Percentiles rank a stretch among this genome's conserved stretches.
Conservation (phyloP, 2,329 filamentous ascomycete species). For the Pleurostoma richardsiae region DNA sequence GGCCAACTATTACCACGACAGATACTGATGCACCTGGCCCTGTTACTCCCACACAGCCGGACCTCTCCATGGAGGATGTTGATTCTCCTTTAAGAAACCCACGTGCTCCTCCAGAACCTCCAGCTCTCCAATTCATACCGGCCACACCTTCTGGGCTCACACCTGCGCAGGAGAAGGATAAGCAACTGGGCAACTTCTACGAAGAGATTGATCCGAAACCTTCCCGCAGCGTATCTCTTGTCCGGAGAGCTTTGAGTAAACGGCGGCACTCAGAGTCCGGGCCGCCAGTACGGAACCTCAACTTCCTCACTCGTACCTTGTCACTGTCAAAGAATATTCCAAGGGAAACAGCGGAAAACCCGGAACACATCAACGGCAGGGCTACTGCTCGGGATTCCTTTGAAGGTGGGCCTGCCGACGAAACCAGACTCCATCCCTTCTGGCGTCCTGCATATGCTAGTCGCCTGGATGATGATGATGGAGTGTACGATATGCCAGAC, state of each 20-base stretch:
- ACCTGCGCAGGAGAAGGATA: slow-evolving; percentile 46
- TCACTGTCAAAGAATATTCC: slow-evolving; percentile 42
- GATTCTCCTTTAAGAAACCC: slow-evolving; percentile 61
- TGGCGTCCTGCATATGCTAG: slow-evolving; percentile 52
- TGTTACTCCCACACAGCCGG: slow-evolving; percentile 47
- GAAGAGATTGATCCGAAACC: slow-evolving; percentile 41
- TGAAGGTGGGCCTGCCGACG: slow-evolving; percentile 43
- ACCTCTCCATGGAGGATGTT: slow-evolving; percentile 44
- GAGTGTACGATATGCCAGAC: slow-evolving; percentile 17
- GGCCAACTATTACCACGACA: slow-evolving; percentile 31
- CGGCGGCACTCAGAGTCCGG: slow-evolving; percentile 42
- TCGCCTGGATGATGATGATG: slow-evolving; percentile 21
- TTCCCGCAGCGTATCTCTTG: slow-evolving; percentile 41
- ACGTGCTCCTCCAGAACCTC: slow-evolving; percentile 50
- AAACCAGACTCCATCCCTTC: slow-evolving; percentile 52
- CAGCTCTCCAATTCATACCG: slow-evolving; percentile 54
- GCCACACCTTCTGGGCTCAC: slow-evolving; percentile 58
- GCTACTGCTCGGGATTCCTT: slow-evolving; percentile 25
- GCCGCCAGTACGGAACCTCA: slow-evolving; percentile 24
- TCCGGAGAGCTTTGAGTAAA: slow-evolving; percentile 48
- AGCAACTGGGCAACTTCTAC: slow-evolving; percentile 49
- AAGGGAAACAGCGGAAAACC: slow-evolving; percentile 19
- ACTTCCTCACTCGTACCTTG: slow-evolving; percentile 45
- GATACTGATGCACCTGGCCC: slow-evolving; percentile 33
- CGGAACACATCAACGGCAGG: slow-evolving; percentile 17